Evolutionary conservation across 352 stramenopile species (phyloP).

Genomic region (Globisporangium mamillatum): DNA sequence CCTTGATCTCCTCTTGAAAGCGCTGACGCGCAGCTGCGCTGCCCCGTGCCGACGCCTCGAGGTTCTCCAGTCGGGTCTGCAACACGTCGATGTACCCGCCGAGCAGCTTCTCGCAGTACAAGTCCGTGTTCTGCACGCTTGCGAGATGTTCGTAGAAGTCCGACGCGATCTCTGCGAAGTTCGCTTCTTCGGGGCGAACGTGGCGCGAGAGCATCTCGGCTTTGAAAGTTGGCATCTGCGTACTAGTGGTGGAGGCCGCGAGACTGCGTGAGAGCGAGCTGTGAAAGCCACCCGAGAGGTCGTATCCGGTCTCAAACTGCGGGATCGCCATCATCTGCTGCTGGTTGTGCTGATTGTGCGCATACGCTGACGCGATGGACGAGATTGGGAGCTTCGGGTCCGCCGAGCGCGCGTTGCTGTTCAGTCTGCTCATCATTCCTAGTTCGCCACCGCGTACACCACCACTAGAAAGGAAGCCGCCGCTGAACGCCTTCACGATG

Average conservation of each 20-base stretch:
- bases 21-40: conserved; percentile 28
- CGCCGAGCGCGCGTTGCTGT: conserved; percentile 5
- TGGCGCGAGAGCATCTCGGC: conserved; percentile 48
- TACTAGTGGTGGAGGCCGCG: neutral
- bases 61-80: conserved; percentile 55
- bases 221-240: conserved; percentile 25
- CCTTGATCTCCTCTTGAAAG: conserved; percentile 48
- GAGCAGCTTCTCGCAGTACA: conserved; percentile 72
- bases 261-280: conserved; percentile 35
- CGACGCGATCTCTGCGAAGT: conserved; percentile 71
- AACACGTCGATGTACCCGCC: conserved; percentile 77
- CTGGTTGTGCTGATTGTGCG: conserved; percentile 19
- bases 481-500: conserved; percentile 43
- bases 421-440: conserved; percentile 4
- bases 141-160: conserved; percentile 76
- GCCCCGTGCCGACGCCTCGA: conserved; percentile 30
- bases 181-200: conserved; percentile 67
- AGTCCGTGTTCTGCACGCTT: conserved; percentile 65
- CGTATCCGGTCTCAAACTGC: conserved; percentile 18
- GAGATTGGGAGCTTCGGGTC: conserved; percentile 64
- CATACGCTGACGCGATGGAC: conserved; percentile 72
- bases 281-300: conserved; percentile 40
- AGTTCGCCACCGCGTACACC: neutral
- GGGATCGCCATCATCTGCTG: conserved; percentile 8
- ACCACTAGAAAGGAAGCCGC: conserved; percentile 5